Conservation (phyloP, 228 moss, liverwort and hornwort species). For the Sphagnum magellanicum region DNA sequence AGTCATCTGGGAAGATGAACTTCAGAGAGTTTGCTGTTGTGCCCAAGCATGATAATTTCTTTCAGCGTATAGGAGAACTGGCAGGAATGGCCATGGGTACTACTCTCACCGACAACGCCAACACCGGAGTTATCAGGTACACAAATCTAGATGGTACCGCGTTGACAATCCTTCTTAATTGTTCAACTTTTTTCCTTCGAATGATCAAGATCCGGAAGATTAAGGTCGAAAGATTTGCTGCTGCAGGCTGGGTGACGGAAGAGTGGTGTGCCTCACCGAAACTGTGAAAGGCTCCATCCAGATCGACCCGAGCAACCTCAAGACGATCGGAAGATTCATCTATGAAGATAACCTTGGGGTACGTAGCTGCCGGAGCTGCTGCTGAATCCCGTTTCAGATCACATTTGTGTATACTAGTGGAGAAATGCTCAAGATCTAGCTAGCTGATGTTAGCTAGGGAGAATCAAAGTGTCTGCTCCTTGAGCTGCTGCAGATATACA, state of each 20-base stretch:
- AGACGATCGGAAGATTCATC: slow-evolving; percentile 23
- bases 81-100: slow-evolving; percentile 28
- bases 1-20: slow-evolving; percentile 8
- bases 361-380: background rate
- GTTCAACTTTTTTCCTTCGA: too few relatives aligned
- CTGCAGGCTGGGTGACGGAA: slow-evolving; percentile 20
- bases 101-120: slow-evolving; percentile 27
- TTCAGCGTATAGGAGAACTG: slow-evolving; percentile 20
- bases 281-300: slow-evolving; percentile 25
- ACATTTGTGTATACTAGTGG: too few relatives aligned
- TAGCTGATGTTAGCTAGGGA: too few relatives aligned
- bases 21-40: slow-evolving; percentile 19
- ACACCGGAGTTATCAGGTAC: slow-evolving; percentile 26
- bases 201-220: too few relatives aligned
- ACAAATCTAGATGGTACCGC: background rate
- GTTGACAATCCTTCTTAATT: too few relatives aligned
- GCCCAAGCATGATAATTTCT: slow-evolving; percentile 18
- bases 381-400: too few relatives aligned
- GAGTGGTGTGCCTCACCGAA: slow-evolving; percentile 31
- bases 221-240: too few relatives aligned
- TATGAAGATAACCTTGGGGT: slow-evolving; percentile 27
- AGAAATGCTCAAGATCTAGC: too few relatives aligned
- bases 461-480: too few relatives aligned
- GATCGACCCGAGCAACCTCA: slow-evolving; percentile 25
- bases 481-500: background rate